Base-by-base conservation (phyloP, 345 rosid species). In the Hibiscus syriacus region DNA sequence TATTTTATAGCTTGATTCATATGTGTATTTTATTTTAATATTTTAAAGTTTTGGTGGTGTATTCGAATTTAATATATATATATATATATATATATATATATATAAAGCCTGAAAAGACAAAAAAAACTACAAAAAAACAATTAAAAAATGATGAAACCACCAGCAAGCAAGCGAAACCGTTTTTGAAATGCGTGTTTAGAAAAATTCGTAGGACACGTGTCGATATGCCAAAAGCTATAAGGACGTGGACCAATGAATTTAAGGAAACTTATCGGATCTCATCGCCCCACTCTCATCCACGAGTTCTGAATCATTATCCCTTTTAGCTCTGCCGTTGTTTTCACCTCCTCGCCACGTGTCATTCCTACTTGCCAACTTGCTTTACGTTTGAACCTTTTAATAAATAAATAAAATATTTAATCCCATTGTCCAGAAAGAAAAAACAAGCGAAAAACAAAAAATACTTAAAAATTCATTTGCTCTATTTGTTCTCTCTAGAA, bases 201-300 rank as follows among this genome's bases (percentile, higher is more conserved):
- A 10, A 71, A 58, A 5, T 41, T 34, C 30, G 5, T n/a, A 0
- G 3, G 7, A 56, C 80, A 75, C 77, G 86, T 73, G 81, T 78
- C 73, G 22, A 2, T 1, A 0, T 38, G 11, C 34, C 0, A 43
- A 72, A 10, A 57, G 26, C 0, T 27, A 46, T 0, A 20, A 3
- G 8, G 64, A 85, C 91, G 88, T 91, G 96, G 86, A 84, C 97
- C 88, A 88, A 83, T 85, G 53, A 52, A 4, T 22, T 22, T 17
- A 20, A 29, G 12, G 87, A 78, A 85, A 91, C 80, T 87, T 96
- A 91, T 91, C 85, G 91, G 90, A 88, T 87, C 86, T 70, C 77
- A 76, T 73, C 72, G 53, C 77, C 62, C 67, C 26, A 60, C 77
- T 85, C 92, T 85, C 91, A 80, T 83, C 97, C 97, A 91, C 96